Evolutionary conservation across 2,329 filamentous ascomycete genomes (phyloP), one percentile per base, ranked within the genome.

Genomic region (Hirsutella minnesotensis): DNA sequence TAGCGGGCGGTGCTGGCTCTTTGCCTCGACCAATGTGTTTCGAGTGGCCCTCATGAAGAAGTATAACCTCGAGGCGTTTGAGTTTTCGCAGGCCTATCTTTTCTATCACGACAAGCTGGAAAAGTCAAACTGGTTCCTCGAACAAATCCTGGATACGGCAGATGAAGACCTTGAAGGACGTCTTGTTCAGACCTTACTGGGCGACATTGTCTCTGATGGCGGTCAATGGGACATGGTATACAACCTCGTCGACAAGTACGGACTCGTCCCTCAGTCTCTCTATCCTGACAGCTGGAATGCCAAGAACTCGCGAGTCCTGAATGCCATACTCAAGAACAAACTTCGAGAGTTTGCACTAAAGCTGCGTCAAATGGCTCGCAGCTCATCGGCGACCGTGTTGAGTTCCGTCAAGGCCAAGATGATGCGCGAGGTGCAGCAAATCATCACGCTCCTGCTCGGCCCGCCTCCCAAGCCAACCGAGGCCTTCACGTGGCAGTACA

Each of bases 61-160:
- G 54, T 84, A 94, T 62, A 77, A 79, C 49, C 74, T 94, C 18
- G 75, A 80, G 38, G 70, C 75, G 42, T 94, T 94, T 54, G 85
- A 94, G 68, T 70, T 95, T n/a, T 88, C 82, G 24, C 88, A 94
- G 63, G 72, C 81, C 1, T 94, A 94, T 55, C 73, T 94, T 4
- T 94, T 90, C 66, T 94, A 87, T 72, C 94, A 84, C 82, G 88
- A 95, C 61, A 94, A 94, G 66, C 76, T 94, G 18, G 88, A 95
- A 62, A 94, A 94, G 63, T 73, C 83, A 9, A 94, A 94, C 61
- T 94, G 77, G 68, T 94, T 94, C 65, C 73, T 94, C 16, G 86
- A 94, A 63, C 83, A 85, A 54, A 77, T 90, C 47, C 75, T 94
- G 43, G 79, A 86, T 48, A 94, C 87, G 0, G 73, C 77, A 0